A percentile compares a stretch with the other conserved stretches of the same genome.
Evolutionary conservation across 2,329 filamentous ascomycete genomes (phyloP).

Genomic region (Fusarium humuli): DNA sequence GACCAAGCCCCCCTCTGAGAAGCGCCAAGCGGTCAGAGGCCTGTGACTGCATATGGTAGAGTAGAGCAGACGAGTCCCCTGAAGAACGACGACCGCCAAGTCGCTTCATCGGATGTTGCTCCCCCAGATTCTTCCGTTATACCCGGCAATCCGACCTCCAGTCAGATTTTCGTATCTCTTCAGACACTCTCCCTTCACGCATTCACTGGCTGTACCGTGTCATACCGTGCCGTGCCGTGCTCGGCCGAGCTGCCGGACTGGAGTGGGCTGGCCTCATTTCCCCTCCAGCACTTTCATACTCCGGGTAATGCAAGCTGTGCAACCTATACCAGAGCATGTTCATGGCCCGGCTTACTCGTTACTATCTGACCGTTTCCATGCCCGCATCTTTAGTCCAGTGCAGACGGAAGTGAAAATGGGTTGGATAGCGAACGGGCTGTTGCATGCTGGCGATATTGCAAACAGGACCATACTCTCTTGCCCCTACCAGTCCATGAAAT

Average conservation of each 20-base stretch:
- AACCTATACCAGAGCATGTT: conserved; percentile 12
- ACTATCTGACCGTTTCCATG: not conserved
- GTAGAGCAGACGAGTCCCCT: conserved; percentile 18
- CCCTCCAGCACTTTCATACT: conserved; percentile 5
- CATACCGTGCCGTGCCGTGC: conserved; percentile 1
- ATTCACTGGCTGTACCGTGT: not conserved
- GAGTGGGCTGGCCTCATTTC: not conserved
- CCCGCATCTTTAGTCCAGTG: conserved; percentile 16
- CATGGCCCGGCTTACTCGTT: not conserved
- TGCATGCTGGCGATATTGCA: not conserved
- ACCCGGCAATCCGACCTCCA: conserved; percentile 12
- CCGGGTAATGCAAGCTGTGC: conserved; percentile 29
- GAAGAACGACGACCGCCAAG: conserved; percentile 23
- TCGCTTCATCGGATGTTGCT: conserved; percentile 29
- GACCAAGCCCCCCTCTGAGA: conserved; percentile 4
- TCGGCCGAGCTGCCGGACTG: not conserved
- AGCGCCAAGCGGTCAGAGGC: not conserved
- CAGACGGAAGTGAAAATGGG: conserved; percentile 32
- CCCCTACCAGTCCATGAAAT: not conserved
- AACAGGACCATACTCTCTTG: not conserved
- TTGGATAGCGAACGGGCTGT: conserved; percentile 4
- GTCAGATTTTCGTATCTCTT: conserved; percentile 4
- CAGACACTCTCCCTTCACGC: not conserved
- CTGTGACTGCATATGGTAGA: not conserved
- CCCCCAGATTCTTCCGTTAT: conserved; percentile 10